phyloP scores from a whole-genome alignment of 164 flowering plant genomes.

The grape (Vitis vinifera) region DNA sequence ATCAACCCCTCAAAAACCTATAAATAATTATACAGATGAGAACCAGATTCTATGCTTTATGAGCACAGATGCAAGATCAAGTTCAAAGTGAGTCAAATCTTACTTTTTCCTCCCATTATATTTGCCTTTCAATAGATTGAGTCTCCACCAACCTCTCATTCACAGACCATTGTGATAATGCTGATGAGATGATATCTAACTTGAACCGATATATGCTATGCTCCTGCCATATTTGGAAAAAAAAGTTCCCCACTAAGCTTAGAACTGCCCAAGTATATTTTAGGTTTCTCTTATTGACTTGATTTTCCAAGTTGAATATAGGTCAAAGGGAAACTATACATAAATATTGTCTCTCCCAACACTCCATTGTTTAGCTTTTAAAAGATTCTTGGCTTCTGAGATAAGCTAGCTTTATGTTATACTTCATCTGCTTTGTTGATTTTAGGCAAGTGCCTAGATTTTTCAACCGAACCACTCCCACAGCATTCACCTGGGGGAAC shows the following conservation, averaged over 20 bases:
- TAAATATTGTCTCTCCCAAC: background rate
- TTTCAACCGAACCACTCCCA: slow-evolving; percentile 1
- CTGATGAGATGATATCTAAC: too few species aligned
- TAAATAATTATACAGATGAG: slow-evolving; percentile 28
- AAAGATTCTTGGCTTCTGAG: slow-evolving; percentile 9
- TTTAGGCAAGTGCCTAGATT: slow-evolving; percentile 3
- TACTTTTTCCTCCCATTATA: background rate
- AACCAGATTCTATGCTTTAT: slow-evolving; percentile 31
- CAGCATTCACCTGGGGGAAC: slow-evolving; percentile 3
- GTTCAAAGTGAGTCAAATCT: slow-evolving; percentile 15
- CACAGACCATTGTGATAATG: too few species aligned
- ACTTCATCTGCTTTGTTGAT: slow-evolving; percentile 8
- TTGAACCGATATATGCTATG: too few species aligned
- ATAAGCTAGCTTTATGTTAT: slow-evolving; percentile 7
- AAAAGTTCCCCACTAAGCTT: too few species aligned
- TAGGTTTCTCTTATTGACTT: slow-evolving; percentile 5
- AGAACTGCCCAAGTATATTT: too few species aligned
- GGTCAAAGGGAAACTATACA: slow-evolving; percentile 2
- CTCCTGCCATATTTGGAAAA: too few species aligned
- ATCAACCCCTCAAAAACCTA: slow-evolving; percentile 21
- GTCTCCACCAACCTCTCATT: too few species aligned
- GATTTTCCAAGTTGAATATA: background rate
- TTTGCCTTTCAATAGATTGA: background rate
- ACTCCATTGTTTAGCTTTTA: slow-evolving; percentile 11
- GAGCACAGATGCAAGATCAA: slow-evolving; percentile 16